Conservation (phyloP, 1,284 basidiomycete species). For the Apiotrichum veenhuisii region DNA sequence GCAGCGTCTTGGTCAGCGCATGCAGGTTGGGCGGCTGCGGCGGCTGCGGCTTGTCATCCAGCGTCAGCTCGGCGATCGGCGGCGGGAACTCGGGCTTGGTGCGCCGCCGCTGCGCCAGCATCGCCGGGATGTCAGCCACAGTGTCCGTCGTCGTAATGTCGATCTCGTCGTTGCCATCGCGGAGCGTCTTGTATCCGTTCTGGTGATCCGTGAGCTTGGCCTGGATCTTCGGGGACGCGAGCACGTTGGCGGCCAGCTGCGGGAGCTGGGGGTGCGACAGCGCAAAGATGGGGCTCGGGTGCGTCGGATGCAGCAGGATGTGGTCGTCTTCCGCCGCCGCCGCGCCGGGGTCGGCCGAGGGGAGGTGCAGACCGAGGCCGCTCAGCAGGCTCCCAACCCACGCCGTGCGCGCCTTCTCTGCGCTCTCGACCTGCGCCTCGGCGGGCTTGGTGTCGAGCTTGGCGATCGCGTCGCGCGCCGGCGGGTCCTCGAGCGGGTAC, state of each 20-base stretch:
- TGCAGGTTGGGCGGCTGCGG: constrained; percentile 48
- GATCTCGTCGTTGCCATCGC: constrained; percentile 68
- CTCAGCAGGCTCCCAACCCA: constrained; percentile 40
- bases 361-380: constrained; percentile 38
- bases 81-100: constrained; percentile 41
- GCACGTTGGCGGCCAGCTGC: constrained; percentile 15
- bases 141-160: constrained; percentile 54
- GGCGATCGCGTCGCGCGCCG: constrained; percentile 48
- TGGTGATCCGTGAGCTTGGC: constrained; percentile 27
- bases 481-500: constrained; percentile 55
- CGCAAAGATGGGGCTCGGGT: constrained; percentile 47
- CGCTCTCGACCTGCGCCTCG: constrained; percentile 30
- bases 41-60: constrained; percentile 52
- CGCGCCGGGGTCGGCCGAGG: constrained; percentile 7
- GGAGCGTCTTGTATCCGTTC: constrained; percentile 46
- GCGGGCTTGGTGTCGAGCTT: constrained; percentile 30
- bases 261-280: constrained; percentile 41
- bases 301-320: constrained; percentile 44
- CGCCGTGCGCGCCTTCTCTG: constrained; percentile 42
- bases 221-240: constrained; percentile 21
- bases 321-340: constrained; percentile 30
- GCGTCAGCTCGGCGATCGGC: constrained; percentile 15
- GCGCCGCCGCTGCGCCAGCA: constrained; percentile 41
- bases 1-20: constrained; percentile 35
- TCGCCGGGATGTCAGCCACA: constrained; percentile 36